Evolutionary conservation across 1,284 basidiomycete genomes (phyloP).

Genomic region (Ceratobasidium theobromae): DNA sequence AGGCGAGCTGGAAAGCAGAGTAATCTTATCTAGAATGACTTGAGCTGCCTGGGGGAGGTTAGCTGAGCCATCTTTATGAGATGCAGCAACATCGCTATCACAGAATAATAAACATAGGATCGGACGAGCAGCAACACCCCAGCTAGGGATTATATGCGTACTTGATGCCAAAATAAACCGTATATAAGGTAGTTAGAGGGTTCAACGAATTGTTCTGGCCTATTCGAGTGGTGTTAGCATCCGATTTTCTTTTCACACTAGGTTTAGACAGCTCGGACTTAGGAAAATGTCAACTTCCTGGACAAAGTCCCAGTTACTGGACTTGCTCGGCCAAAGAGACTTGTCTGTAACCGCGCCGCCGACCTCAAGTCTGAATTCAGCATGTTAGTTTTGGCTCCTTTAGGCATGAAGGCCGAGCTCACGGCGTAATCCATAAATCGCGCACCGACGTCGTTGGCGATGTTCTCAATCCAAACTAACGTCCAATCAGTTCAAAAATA

Average conservation of each 20-base stretch:
- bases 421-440: conserved; percentile 51
- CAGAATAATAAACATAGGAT: neutral
- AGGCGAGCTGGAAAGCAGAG: conserved; percentile 46
- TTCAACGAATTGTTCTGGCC: conserved; percentile 43
- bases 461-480: conserved; percentile 45
- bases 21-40: conserved; percentile 46
- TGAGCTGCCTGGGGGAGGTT: conserved; percentile 45
- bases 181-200: conserved; percentile 45
- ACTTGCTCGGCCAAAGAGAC: conserved; percentile 43
- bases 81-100: conserved; percentile 41
- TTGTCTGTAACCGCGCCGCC: conserved; percentile 45
- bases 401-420: too few relatives aligned
- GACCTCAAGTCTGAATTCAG: too few relatives aligned
- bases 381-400: too few relatives aligned
- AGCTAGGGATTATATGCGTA: neutral
- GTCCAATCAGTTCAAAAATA: neutral
- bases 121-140: neutral
- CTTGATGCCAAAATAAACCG: conserved; percentile 45
- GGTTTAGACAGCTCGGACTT: neutral
- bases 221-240: neutral
- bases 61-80: conserved; percentile 41
- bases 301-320: conserved; percentile 43
- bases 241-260: conserved; percentile 2
- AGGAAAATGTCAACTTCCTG: conserved; percentile 40
- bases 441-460: conserved; percentile 44